These are phyloP conservation scores for Acer negundo DNA, from an alignment of 345 rosid genomes.

Conservation along the genomic window DNA sequence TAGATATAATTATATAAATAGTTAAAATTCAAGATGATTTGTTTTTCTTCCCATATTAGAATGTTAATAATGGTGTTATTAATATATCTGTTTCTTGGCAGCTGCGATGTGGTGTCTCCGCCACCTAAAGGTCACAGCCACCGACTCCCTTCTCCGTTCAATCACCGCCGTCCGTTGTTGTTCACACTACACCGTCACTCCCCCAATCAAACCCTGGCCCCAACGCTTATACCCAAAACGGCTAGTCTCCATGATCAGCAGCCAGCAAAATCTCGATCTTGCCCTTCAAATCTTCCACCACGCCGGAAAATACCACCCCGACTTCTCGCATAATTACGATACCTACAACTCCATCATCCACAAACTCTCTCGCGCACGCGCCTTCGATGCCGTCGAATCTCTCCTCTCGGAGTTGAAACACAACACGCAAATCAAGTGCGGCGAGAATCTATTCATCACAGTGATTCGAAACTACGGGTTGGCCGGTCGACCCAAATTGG, in stretches of 20 bases:
- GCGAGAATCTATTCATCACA: conserved; percentile 66
- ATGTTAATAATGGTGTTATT: too few species aligned
- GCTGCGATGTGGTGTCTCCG: conserved; percentile 13
- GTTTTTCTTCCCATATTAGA: too few species aligned
- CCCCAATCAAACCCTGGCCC: conserved; percentile 92
- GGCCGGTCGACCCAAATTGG: conserved; percentile 55
- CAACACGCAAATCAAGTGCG: conserved; percentile 52
- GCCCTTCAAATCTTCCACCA: conserved; percentile 83
- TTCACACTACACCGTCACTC: conserved; percentile 46
- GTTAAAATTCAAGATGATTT: too few species aligned
- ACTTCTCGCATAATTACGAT: conserved; percentile 66
- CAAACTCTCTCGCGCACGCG: conserved; percentile 84
- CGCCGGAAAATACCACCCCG: conserved; percentile 77
- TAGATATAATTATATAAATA: too few species aligned
- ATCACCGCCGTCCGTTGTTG: conserved; percentile 8
- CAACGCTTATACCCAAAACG: conserved; percentile 75
- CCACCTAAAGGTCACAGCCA: neutral
- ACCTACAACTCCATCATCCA: conserved; percentile 77
- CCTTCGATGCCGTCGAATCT: conserved; percentile 63
- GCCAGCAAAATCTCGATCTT: conserved; percentile 81
- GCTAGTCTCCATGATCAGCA: conserved; percentile 65
- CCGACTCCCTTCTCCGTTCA: conserved; percentile 11
- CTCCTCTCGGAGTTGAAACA: conserved; percentile 54
- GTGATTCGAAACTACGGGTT: conserved; percentile 80
- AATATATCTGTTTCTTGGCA: neutral